Conservation (phyloP, 2,329 filamentous ascomycete genomes). For the Colletotrichum navitas region DNA sequence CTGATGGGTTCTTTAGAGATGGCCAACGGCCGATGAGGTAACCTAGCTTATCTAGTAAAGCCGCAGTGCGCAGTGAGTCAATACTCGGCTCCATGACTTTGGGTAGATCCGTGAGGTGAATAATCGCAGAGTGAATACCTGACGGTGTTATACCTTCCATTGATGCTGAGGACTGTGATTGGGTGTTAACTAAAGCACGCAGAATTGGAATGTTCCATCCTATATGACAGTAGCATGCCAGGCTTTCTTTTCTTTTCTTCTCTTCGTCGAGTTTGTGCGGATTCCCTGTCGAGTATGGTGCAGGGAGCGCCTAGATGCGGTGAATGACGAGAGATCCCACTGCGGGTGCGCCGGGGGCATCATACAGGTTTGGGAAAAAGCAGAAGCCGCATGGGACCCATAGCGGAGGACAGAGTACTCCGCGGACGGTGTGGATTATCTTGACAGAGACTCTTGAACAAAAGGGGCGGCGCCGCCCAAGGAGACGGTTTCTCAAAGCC, state of each 20-base stretch:
- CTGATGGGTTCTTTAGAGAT: background rate
- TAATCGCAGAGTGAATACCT: background rate
- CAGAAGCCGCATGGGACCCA: background rate
- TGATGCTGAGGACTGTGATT: background rate
- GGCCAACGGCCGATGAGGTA: too few species aligned
- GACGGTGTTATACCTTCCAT: slow-evolving; percentile 7
- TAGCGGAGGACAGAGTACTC: background rate
- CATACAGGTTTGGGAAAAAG: background rate
- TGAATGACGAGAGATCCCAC: background rate
- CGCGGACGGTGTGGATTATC: background rate
- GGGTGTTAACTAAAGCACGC: slow-evolving; percentile 18
- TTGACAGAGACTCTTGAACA: slow-evolving; percentile 17
- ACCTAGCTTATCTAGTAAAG: background rate
- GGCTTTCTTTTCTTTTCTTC: slow-evolving; percentile 27
- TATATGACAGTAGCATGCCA: slow-evolving; percentile 21
- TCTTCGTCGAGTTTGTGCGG: background rate
- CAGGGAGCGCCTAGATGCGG: background rate
- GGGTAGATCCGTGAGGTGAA: background rate
- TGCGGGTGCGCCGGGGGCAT: slow-evolving; percentile 19
- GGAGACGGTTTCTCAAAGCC: slow-evolving; percentile 7
- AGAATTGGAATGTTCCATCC: slow-evolving; percentile 2
- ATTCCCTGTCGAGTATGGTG: slow-evolving; percentile 15
- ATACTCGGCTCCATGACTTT: background rate
- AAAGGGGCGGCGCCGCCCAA: background rate
- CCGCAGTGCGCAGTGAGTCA: background rate